These are phyloP conservation scores for Penicillium glabrum DNA, from an alignment of 2,329 filamentous ascomycete genomes.

Conservation along the genomic window DNA sequence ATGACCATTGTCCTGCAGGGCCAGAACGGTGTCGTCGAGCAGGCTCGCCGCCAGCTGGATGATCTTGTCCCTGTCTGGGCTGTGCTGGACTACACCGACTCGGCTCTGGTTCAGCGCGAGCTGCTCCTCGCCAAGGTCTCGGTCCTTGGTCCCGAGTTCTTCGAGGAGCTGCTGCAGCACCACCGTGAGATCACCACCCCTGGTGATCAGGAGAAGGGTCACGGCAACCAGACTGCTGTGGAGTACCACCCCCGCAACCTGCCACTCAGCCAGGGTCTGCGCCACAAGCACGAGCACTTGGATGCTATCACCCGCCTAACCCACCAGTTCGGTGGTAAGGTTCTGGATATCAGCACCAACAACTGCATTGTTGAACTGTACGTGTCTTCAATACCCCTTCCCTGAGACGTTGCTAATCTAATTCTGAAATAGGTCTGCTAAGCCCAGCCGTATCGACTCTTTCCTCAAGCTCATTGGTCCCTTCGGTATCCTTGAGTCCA, in stretches of 20 bases:
- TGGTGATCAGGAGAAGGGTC: conserved; percentile 36
- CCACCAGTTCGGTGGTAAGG: conserved; percentile 97
- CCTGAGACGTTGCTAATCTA: neutral
- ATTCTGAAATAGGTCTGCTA: conserved; percentile 67
- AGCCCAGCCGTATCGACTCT: conserved; percentile 89
- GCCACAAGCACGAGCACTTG: conserved; percentile 96
- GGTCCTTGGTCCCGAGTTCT: conserved; percentile 95
- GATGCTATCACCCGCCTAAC: conserved; percentile 94
- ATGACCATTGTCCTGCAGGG: conserved; percentile 99
- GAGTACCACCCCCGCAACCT: conserved; percentile 92
- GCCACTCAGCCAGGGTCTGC: conserved; percentile 80
- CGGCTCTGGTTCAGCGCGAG: conserved; percentile 93
- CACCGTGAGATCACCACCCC: conserved; percentile 81
- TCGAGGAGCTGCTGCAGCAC: conserved; percentile 92
- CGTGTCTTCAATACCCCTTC: conserved; percentile 40
- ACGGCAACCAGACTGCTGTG: conserved; percentile 8
- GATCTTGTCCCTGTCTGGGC: conserved; percentile 98
- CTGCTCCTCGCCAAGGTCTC: conserved; percentile 94
- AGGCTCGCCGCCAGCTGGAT: conserved; percentile 91
- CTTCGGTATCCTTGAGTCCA: conserved; percentile 95
- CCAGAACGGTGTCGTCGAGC: conserved; percentile 95
- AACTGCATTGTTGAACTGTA: conserved; percentile 98
- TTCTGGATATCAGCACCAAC: conserved; percentile 95
- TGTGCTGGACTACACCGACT: conserved; percentile 90
- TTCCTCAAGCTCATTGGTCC: conserved; percentile 95